phyloP scores from a whole-genome alignment of 345 rosid genomes.

The Brassica cretica region DNA sequence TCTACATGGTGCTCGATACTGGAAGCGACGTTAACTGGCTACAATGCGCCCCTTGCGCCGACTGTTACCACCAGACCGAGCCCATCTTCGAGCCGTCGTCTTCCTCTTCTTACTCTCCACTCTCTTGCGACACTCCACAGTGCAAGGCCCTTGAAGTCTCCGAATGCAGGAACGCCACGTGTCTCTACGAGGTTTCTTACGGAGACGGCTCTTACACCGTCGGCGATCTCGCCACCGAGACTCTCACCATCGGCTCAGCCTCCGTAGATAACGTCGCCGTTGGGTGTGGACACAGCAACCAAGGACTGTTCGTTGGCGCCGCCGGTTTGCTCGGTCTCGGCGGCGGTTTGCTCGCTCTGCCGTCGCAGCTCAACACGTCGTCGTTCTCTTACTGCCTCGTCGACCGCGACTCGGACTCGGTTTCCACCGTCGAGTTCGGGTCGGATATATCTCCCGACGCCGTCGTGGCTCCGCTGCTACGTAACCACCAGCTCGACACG shows the following conservation, averaged over 20 bases:
- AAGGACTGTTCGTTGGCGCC: conserved; percentile 79
- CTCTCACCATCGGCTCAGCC: conserved; percentile 62
- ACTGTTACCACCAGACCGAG: conserved; percentile 85
- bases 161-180: conserved; percentile 63
- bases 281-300: conserved; percentile 88
- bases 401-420: conserved; percentile 84
- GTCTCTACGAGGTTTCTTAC: conserved; percentile 82
- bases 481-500: conserved; percentile 69
- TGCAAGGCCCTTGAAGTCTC: conserved; percentile 70
- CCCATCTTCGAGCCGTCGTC: conserved; percentile 76
- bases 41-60: conserved; percentile 86
- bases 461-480: conserved; percentile 63
- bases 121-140: conserved; percentile 57
- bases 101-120: conserved; percentile 64
- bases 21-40: conserved; percentile 92
- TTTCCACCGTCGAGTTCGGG: conserved; percentile 69
- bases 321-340: conserved; percentile 93
- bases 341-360: conserved; percentile 73
- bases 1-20: conserved; percentile 77
- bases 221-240: conserved; percentile 80
- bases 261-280: conserved; percentile 59
- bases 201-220: conserved; percentile 91
- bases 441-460: conserved; percentile 47
- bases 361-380: conserved; percentile 70
- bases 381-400: conserved; percentile 82